A percentile compares a stretch with the other conserved stretches of the same genome.
Conservation (phyloP, 1,284 basidiomycete species). For the Rhizopogon parksii region DNA sequence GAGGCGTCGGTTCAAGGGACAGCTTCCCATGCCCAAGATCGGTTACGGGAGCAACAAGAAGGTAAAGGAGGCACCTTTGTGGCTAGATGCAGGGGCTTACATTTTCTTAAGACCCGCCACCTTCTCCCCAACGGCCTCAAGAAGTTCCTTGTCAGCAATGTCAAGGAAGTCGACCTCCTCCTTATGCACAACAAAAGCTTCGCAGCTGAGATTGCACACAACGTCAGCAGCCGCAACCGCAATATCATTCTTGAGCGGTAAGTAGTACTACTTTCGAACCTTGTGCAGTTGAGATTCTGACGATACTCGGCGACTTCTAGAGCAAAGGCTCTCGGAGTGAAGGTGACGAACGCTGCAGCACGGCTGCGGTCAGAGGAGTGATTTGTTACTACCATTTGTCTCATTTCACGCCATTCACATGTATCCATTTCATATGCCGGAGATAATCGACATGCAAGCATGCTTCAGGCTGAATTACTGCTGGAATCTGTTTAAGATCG, state of each 20-base stretch:
- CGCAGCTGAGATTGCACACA: conserved; percentile 96
- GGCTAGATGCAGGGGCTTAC: conserved; percentile 8
- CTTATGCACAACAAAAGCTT: conserved; percentile 98
- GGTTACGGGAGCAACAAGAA: conserved; percentile 86
- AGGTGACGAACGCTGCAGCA: conserved; percentile 93
- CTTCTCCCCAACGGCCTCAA: conserved; percentile 91
- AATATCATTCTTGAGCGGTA: conserved; percentile 86
- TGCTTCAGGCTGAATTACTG: conserved; percentile 24
- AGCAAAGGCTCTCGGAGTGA: conserved; percentile 84
- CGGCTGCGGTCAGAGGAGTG: conserved; percentile 93
- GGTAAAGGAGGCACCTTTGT: conserved; percentile 17
- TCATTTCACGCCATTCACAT: conserved; percentile 26
- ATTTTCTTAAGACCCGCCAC: conserved; percentile 66
- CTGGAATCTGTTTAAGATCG: neutral
- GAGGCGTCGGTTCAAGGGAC: conserved; percentile 93
- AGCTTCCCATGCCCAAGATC: conserved; percentile 93
- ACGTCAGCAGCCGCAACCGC: conserved; percentile 95
- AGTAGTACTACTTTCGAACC: conserved; percentile 18
- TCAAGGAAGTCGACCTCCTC: conserved; percentile 86
- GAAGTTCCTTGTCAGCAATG: conserved; percentile 91
- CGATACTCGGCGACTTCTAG: conserved; percentile 35
- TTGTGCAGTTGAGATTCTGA: neutral
- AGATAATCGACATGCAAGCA: conserved; percentile 35
- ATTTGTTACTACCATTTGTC: conserved; percentile 24
- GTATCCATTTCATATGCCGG: conserved; percentile 35